Conservation (phyloP, 176 grass and related monocot species). For the Oryza meyeriana region DNA sequence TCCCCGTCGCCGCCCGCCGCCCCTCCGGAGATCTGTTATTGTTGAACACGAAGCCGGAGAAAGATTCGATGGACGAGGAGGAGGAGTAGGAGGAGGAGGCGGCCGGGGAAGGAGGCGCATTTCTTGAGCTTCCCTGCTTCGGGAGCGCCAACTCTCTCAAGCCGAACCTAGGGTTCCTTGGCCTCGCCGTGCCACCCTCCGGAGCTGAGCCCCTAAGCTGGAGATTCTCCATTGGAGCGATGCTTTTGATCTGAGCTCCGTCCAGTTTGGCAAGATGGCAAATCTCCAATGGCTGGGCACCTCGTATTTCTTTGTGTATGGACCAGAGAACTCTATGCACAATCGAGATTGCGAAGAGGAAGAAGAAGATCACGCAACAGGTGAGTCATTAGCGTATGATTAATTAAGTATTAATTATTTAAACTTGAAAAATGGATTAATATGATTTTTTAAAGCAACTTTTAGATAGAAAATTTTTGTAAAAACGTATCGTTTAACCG, state of each 20-base stretch:
- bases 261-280: not conserved
- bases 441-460: no score
- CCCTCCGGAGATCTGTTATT: not conserved
- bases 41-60: not conserved
- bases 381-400: no score
- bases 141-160: not conserved
- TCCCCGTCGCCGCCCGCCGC: slow-evolving; percentile 17
- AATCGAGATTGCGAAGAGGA: not conserved
- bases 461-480: no score
- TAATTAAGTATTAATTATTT: no score
- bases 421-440: no score
- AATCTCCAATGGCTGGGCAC: not conserved
- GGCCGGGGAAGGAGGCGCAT: not conserved
- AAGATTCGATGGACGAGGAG: not conserved
- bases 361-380: no score
- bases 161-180: not conserved
- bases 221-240: not conserved
- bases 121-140: slow-evolving; percentile 32
- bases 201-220: slow-evolving; percentile 6
- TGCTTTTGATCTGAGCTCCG: slow-evolving; percentile 12
- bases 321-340: not conserved
- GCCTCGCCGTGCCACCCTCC: not conserved
- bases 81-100: not conserved
- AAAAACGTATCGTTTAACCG: no score
- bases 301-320: not conserved